Percentiles rank a stretch among this genome's conserved stretches.
Evolutionary conservation across 129 eudicot species (phyloP).

Genomic region (Centella asiatica): DNA sequence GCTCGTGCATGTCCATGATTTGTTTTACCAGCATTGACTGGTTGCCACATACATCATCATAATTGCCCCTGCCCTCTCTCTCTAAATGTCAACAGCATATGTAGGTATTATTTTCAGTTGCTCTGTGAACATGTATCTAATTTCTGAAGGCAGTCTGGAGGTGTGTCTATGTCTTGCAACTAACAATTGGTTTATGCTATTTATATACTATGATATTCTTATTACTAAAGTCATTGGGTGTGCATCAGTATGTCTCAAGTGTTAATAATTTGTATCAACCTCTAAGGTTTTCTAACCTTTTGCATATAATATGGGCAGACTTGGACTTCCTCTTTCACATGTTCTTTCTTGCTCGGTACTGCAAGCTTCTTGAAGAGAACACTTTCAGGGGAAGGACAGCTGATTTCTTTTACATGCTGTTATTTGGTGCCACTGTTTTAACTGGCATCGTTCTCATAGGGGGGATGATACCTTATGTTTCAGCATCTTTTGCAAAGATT

Average conservation of each 20-base stretch:
- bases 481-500: constrained; percentile 86
- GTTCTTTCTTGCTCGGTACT: constrained; percentile 98
- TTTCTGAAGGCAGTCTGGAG: background rate
- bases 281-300: constrained; percentile 8
- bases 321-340: constrained; percentile 98
- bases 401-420: constrained; percentile 92
- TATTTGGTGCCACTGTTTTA: constrained; percentile 85
- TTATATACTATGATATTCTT: background rate
- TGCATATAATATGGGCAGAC: constrained; percentile 39
- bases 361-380: constrained; percentile 98
- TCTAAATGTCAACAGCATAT: too few species aligned
- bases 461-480: constrained; percentile 93
- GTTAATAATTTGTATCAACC: background rate
- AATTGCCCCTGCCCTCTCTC: too few species aligned
- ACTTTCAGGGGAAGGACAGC: constrained; percentile 96
- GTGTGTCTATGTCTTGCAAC: too few species aligned
- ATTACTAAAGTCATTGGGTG: background rate
- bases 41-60: too few species aligned
- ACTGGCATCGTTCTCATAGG: constrained; percentile 92
- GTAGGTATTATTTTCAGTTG: background rate
- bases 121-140: too few species aligned
- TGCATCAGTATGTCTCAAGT: background rate
- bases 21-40: too few species aligned
- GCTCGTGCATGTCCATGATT: too few species aligned
- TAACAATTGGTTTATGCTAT: too few species aligned